Base-by-base conservation (phyloP, 1,139 yeast genomes). In the Meyerozyma guilliermondii region DNA sequence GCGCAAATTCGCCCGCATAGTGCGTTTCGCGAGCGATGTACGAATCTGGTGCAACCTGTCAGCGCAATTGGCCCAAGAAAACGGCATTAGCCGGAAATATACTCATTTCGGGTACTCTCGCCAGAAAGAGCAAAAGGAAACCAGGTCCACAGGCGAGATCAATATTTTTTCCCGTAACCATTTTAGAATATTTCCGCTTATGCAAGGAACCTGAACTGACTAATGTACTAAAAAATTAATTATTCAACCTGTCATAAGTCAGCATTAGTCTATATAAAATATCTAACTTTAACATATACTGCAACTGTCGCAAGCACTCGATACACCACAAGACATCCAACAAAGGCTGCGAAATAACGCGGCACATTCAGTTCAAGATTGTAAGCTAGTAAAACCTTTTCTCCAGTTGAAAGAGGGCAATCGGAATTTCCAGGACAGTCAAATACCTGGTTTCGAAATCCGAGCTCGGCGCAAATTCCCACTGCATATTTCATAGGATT, bases 401-500 rank as follows among this genome's bases (percentile, higher is more conserved):
- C 52, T 2, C 78, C 78, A 1, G 72, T 56, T 23, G 51, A 46
- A 39, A 71, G 58, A 2, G 53, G 47, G 53, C 78, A 72, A 1
- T 44, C 49, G 4, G 46, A 54, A 10, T 45, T 31, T 3, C 51
- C 56, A 14, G 41, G 35, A 54, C 78, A 72, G 16, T 45, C 43
- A 47, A 72, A 72, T 1, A 35, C 38, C 49, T 68, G 73, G 31
- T 56, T 60, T 40, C 52, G 41, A 39, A 72, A 65, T 10, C 68
- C 71, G 42, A 71, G 51, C 46, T 66, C 65, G 11, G 72, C 71
- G 51, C 68, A 60, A 11, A 58, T 50, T 2, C 56, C 58, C 35
- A 57, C 60, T 5, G 54, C 59, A 37, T 58, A 59, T 47, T 58
- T 58, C 46, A 56, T 41, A 6, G 63, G 63, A 39, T 50, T 53